These are phyloP conservation scores for Phytophthora fragariae DNA, from an alignment of 352 stramenopile genomes.

Conservation along the genomic window DNA sequence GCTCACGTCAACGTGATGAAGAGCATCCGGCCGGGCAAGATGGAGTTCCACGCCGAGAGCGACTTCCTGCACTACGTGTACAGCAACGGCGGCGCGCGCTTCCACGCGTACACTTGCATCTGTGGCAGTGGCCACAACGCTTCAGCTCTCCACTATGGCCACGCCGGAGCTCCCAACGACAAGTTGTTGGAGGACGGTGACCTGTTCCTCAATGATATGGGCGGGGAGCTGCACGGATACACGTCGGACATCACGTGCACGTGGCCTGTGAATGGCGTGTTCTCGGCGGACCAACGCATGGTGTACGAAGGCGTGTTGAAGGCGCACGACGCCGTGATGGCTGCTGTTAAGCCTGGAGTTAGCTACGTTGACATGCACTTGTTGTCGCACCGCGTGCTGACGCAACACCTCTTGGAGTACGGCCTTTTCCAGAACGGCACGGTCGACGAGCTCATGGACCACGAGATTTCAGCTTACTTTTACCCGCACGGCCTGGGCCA, in stretches of 20 bases:
- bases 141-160: conserved; percentile 94
- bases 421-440: conserved; percentile 92
- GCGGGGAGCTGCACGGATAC: conserved; percentile 95
- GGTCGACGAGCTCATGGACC: conserved; percentile 96
- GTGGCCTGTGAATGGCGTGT: conserved; percentile 92
- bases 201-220: conserved; percentile 97
- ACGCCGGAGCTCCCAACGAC: conserved; percentile 94
- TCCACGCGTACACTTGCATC: conserved; percentile 97
- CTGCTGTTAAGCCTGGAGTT: conserved; percentile 95
- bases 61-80: conserved; percentile 97
- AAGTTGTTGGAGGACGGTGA: conserved; percentile 88
- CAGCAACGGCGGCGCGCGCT: conserved; percentile 92
- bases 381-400: conserved; percentile 94
- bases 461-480: conserved; percentile 97
- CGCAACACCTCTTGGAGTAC: conserved; percentile 79
- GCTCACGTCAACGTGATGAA: conserved; percentile 48
- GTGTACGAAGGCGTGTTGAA: conserved; percentile 98
- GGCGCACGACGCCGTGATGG: conserved; percentile 93
- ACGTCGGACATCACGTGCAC: conserved; percentile 97
- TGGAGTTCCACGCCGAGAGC: conserved; percentile 62
- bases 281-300: conserved; percentile 92
- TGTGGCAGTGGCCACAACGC: conserved; percentile 90
- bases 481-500: conserved; percentile 99
- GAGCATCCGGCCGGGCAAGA: conserved; percentile 47
- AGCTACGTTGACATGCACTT: conserved; percentile 97